Base-by-base conservation (phyloP, 306 rosid genomes). In the Malus asiatica region DNA sequence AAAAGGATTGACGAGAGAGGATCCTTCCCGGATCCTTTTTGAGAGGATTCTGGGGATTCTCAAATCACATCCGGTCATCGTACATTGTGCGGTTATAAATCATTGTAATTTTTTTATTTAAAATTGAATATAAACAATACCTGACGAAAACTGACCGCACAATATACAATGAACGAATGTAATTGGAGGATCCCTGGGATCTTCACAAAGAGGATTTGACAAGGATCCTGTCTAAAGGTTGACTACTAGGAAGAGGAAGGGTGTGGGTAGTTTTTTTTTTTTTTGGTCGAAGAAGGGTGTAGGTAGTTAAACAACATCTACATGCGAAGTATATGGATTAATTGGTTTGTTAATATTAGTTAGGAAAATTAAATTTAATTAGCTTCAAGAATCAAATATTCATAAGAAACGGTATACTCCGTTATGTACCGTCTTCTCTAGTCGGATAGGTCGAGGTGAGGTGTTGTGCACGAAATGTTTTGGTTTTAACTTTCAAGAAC, bases 391-490 rank as follows among this genome's bases (percentile, higher is more conserved):
- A 8, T 1, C 4, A 63, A 64, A 62, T 40, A 40, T 40, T 9
- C 12, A 40, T 9, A 9, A 59, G 8, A 61, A 61, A 61, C 3
- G 66, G 2, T 30, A 61, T 3, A 11, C 5, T 61, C 6, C 29
- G 55, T 48, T 48, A 15, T 61, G 29, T 61, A 27, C 11, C 8
- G 10, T 14, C 66, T 27, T 61, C 35, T 5, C 38, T 13, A 61
- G 5, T 14, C 84, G 46, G 55, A 52, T 42, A 40, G 58, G 68
- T 66, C 76, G 76, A 79, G 66, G 83, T 44, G 80, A 64, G 89
- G 89, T 76, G 87, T 87, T 86, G 86, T 74, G 71, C 76, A 86
- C 89, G 86, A 82, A 78, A 82, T 79, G 79, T 55, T 83, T 81
- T 79, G 71, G 79, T 48, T 80, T 70, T 15, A 22, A n/a, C 70